Base-by-base conservation (phyloP, 192 early-diverging fungal species). In the Tieghemiomyces parasiticus region DNA sequence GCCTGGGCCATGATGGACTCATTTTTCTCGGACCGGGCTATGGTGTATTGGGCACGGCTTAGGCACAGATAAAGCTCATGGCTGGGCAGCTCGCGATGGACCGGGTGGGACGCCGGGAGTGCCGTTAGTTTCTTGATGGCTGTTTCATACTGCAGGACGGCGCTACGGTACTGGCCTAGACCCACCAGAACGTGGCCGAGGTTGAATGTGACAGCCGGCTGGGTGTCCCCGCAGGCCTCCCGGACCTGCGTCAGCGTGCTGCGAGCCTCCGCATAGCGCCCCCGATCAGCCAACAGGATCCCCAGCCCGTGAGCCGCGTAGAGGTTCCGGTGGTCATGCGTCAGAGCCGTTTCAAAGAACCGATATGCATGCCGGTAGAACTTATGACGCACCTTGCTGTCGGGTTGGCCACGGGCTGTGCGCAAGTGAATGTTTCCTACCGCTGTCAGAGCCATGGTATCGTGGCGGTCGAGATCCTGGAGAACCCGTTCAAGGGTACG, bases 291-390 rank as follows among this genome's bases (percentile, higher is more conserved):
- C 58, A 93, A 64, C 4, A 83, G 77, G 48, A 95, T 89, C 4
- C 86, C 92, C 32, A 91, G 72, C 22, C 94, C 94, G 47, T 89
- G 84, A 0, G 86, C 87, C 0, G 91, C 94, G 34, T 86, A 83
- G 0, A 81, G 74, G 61, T 90, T 91, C 51, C 62, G 66, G 9
- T 68, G 67, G 60, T 96, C 93, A 3, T 79, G 62, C 58, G 74
- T 66, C 46, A 92, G 50, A 6, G 77, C 81, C 64, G 86, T 89
- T 35, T 82, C 79, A 62, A 89, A 95, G 59, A 87, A 95, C 65
- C 90, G 85, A 31, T 82, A 65, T 1, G 87, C 84, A n/a, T 81
- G 74, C 59, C 78, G 81, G 67, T 87, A 87, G 30, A 69, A 64
- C 63, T 69, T 64, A 9, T 25, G 29, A 31, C 65, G 29, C 51